Percentiles rank a stretch among this genome's conserved stretches.
Conservation (phyloP, 495 filamentous ascomycete species). For the Penicillium arizonense region DNA sequence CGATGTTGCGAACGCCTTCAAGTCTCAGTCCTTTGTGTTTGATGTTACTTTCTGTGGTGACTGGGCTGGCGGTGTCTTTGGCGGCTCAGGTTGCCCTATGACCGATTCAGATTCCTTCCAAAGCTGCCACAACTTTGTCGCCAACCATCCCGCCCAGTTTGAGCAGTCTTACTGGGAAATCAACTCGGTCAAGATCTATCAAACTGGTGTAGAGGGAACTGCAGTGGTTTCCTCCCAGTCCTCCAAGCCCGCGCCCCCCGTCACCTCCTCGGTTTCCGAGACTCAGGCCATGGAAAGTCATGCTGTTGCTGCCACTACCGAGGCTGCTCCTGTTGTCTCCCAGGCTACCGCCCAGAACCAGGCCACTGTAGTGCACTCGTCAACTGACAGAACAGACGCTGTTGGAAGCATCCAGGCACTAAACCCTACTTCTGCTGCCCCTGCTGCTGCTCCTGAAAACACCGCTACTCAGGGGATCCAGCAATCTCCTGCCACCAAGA, state of each 20-base stretch:
- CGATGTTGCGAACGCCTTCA: constrained; percentile 65
- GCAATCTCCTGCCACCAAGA: neutral
- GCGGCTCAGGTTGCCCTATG: constrained; percentile 36
- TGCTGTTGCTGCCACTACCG: neutral
- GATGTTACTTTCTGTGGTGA: constrained; percentile 87
- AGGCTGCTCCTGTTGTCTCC: neutral
- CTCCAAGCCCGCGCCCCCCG: neutral
- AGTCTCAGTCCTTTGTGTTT: constrained; percentile 71
- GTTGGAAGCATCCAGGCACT: neutral
- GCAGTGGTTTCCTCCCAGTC: neutral
- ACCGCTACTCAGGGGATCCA: neutral
- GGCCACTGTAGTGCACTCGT: neutral
- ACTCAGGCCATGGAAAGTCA: too few relatives aligned
- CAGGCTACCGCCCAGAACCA: constrained; percentile 1
- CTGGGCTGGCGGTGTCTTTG: constrained; percentile 70
- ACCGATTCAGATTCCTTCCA: constrained; percentile 34
- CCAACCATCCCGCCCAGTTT: constrained; percentile 58
- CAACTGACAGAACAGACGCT: neutral
- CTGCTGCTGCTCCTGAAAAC: neutral
- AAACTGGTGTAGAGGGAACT: constrained; percentile 28
- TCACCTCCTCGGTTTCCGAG: too few relatives aligned
- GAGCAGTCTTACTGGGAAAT: constrained; percentile 68
- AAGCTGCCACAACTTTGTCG: constrained; percentile 66
- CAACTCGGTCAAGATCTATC: constrained; percentile 66
- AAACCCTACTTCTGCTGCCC: neutral